Evolutionary conservation across 306 rosid genomes (phyloP), one percentile per base, ranked within the genome.

Genomic region (Corylus avellana): DNA sequence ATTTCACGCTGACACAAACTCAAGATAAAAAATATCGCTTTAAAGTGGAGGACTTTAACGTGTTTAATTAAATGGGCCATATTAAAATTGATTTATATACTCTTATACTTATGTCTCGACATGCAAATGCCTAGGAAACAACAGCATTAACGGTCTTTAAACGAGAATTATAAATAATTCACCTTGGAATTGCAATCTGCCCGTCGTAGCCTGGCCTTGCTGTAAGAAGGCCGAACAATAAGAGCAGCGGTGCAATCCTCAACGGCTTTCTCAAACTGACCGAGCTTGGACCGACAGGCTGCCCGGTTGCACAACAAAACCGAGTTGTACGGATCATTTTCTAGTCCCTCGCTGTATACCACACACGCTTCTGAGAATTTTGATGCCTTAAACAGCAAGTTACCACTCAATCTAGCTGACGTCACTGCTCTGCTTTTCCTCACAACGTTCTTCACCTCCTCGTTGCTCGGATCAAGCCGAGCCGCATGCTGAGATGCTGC

Each of bases 181-280:
- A 93, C 99, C 91, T 91, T 93, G 78, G 96, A 93, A 74, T 91
- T 91, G 75, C 97, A 96, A 81, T 91, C 87, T 14, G 99, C 99
- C 18, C 94, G 89, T 9, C 99, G 79, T 74, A 93, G 84, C 88
- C 96, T 88, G 77, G 99, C 98, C 88, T 93, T 96, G 87, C 92
- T 89, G 75, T 96, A 96, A 81, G 85, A 83, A 74, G 99, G 99
- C 77, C 85, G 93, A 67, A 90, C 63, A 4, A 48, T 46, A 62
- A 96, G 98, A 53, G 99, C 97, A 8, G 90, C 83, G 46, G 85
- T 83, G 82, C 99, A 96, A 80, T 96, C 99, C 77, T 96, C 99
- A 71, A 93, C 84, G 71, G 98, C 99, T 87, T 91, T 96, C 79
- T 96, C 99, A 7, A 82, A 91, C 77, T 91, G 99, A 11, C 92